phyloP scores from a whole-genome alignment of 345 rosid genomes.

The Jatropha curcas region DNA sequence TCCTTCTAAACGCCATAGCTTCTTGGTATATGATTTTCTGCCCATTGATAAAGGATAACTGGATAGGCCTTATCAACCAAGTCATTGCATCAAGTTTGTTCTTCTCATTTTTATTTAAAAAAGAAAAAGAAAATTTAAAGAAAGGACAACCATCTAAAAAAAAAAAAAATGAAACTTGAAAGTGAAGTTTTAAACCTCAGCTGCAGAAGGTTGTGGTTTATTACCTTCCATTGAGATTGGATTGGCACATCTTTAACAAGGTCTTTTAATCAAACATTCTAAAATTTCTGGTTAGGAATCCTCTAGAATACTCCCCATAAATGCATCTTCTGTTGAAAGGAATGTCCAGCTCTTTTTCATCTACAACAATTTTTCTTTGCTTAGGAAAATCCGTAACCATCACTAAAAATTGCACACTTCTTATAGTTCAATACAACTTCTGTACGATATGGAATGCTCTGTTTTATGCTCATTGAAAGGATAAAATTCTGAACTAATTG shows the following conservation, averaged over 20 bases:
- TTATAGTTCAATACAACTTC: too few species aligned
- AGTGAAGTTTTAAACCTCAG: too few species aligned
- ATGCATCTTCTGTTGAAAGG: conserved; percentile 2
- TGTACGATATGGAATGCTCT: too few species aligned
- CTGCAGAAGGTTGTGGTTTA: not conserved
- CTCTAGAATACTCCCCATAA: not conserved
- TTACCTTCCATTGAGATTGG: conserved; percentile 18
- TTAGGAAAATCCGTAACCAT: too few species aligned
- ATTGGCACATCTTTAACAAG: conserved; percentile 24
- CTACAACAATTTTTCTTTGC: not conserved
- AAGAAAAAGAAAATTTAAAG: too few species aligned
- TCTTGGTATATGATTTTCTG: not conserved
- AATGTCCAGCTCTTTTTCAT: not conserved
- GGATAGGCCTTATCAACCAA: conserved; percentile 7
- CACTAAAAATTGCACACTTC: too few species aligned
- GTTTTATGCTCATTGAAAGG: too few species aligned
- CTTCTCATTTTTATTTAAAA: not conserved
- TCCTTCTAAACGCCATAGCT: conserved; percentile 8
- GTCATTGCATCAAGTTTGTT: not conserved
- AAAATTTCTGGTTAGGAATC: not conserved
- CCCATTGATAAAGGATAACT: not conserved
- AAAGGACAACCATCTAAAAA: not conserved
- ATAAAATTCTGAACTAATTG: not conserved
- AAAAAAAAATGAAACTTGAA: not conserved
- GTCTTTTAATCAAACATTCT: too few species aligned